Evolutionary conservation across 352 stramenopile species (phyloP).

Genomic region (Phytophthora quininea): DNA sequence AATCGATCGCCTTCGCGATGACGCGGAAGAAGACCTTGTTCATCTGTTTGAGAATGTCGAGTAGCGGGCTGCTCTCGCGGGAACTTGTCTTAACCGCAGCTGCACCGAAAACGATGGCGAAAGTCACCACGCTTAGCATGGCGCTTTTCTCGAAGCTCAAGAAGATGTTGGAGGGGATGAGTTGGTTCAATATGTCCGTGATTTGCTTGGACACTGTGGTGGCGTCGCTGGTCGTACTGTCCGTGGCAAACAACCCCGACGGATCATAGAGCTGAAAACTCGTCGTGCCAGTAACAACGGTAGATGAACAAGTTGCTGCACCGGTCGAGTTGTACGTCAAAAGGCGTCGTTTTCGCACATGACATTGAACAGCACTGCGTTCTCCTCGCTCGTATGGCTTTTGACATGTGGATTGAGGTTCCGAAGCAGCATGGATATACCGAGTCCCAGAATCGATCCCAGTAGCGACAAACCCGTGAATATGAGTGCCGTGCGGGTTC

Average conservation of each 20-base stretch:
- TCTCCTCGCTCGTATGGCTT: conserved; percentile 13
- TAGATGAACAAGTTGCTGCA: conserved; percentile 28
- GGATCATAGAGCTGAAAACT: conserved; percentile 57
- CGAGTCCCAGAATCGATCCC: conserved; percentile 43
- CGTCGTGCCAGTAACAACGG: conserved; percentile 28
- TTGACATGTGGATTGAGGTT: conserved; percentile 32
- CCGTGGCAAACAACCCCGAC: conserved; percentile 32
- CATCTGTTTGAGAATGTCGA: conserved; percentile 68
- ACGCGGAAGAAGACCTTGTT: conserved; percentile 76
- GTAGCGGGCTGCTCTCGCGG: conserved; percentile 60
- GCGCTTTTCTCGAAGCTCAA: conserved; percentile 53
- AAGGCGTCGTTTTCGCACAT: conserved; percentile 47
- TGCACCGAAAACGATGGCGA: conserved; percentile 65
- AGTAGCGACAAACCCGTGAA: conserved; percentile 52
- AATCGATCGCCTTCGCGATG: conserved; percentile 69
- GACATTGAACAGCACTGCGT: conserved; percentile 39
- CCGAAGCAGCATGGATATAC: conserved; percentile 49
- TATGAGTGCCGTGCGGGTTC: conserved; percentile 53
- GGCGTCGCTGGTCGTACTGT: conserved; percentile 22
- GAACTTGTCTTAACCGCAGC: conserved; percentile 54
- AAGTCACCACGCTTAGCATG: conserved; percentile 69
- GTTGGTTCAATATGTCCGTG: conserved; percentile 54
- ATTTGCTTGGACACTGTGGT: conserved; percentile 59
- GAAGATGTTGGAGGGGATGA: conserved; percentile 68
- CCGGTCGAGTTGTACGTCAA: conserved; percentile 35